These are phyloP conservation scores for Suhomyces kilbournensis DNA, from an alignment of 805 yeast genomes.

Conservation along the genomic window DNA sequence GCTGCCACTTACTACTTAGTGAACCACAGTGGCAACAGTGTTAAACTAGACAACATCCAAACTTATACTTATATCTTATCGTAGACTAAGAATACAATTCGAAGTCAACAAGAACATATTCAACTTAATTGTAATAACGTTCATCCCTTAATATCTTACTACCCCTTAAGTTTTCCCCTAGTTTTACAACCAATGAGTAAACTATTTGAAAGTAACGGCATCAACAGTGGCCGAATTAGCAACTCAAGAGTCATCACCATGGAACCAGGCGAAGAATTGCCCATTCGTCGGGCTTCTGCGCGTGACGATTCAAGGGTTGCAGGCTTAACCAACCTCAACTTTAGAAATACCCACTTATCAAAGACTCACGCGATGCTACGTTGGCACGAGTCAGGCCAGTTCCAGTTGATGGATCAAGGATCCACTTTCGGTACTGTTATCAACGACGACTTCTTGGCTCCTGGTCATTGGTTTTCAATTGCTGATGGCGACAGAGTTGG, in stretches of 20 bases:
- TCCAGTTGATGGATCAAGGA: constrained; percentile 26
- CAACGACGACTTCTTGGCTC: constrained; percentile 17
- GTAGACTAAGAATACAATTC: background rate
- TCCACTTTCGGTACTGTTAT: constrained; percentile 41
- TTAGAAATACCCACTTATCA: constrained; percentile 35
- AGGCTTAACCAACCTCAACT: constrained; percentile 26
- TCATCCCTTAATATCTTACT: background rate
- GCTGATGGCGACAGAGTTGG: constrained; percentile 29
- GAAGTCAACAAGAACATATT: background rate
- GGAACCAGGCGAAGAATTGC: constrained; percentile 13
- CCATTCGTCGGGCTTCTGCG: constrained; percentile 30
- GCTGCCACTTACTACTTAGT: background rate
- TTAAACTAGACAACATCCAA: background rate
- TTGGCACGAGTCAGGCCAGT: constrained; percentile 12
- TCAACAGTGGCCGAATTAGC: background rate
- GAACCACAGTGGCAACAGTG: background rate
- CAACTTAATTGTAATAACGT: background rate
- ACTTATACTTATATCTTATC: too few relatives aligned
- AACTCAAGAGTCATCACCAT: constrained; percentile 11
- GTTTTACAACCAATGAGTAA: background rate
- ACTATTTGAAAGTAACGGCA: background rate
- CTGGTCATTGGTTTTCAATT: constrained; percentile 11
- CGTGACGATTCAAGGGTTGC: constrained; percentile 25
- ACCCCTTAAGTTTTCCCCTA: background rate
- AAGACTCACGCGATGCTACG: constrained; percentile 34